Evolutionary conservation across 768 basidiomycete species (phyloP).

Genomic region (Serendipita vermifera): DNA sequence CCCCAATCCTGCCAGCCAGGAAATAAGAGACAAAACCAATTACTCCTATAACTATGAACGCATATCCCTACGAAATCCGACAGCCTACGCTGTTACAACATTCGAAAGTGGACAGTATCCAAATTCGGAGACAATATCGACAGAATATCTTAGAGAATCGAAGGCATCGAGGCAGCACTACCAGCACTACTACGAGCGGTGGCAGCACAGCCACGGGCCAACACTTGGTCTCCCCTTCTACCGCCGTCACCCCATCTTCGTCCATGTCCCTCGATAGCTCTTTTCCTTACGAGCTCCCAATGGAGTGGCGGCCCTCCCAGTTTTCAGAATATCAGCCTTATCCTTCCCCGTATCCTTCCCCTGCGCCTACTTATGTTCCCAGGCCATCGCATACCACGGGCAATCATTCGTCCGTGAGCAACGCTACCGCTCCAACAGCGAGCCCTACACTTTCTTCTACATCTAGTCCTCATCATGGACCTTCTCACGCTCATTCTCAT

Average conservation of each 20-base stretch:
- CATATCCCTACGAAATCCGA: background rate
- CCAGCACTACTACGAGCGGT: background rate
- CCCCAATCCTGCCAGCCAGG: no score
- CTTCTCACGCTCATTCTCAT: background rate
- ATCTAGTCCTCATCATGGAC: slow-evolving; percentile 1
- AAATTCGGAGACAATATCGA: no score
- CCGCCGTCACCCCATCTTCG: background rate
- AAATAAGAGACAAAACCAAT: no score
- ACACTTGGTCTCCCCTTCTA: background rate
- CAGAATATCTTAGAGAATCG: no score
- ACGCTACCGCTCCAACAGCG: background rate
- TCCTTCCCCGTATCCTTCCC: background rate
- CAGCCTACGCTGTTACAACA: background rate
- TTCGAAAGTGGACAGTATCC: no score
- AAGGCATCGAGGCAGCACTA: background rate
- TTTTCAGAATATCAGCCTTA: slow-evolving; percentile 8
- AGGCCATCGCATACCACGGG: background rate
- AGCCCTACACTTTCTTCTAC: slow-evolving; percentile 2
- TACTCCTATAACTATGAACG: no score
- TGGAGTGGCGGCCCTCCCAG: slow-evolving; percentile 7
- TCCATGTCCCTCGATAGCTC: background rate
- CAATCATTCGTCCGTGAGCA: background rate
- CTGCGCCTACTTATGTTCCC: slow-evolving; percentile 1
- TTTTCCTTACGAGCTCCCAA: slow-evolving; percentile 5
- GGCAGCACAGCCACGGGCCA: background rate